Evolutionary conservation across 352 stramenopile species (phyloP), one percentile per base, ranked within the genome.

Genomic region (Globisporangium sylvaticum): DNA sequence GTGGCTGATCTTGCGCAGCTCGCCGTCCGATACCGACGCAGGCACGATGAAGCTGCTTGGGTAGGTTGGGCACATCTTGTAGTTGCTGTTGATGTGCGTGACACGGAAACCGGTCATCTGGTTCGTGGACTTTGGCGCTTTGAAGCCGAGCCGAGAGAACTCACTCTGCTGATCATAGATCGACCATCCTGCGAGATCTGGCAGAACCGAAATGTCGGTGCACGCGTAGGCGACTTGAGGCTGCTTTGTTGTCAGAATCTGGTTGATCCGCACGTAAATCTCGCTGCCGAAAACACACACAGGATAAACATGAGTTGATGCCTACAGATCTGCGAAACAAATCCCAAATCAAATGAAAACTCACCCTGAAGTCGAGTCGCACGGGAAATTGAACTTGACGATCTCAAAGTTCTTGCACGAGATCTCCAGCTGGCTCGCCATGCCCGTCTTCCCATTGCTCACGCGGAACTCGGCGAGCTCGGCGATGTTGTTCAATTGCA

Each of bases 31-130:
- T 6, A 99, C 79, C 0, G 85, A 81, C 0, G 89, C 79, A 10
- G 97, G 97, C 2, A 98, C 95, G 12, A 98, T 79, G 37, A 99
- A 86, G 0, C 71, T 65, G 32, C 67, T 83, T 0, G 90, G 90
- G 61, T 97, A 97, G 1, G 88, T 96, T 1, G 86, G 79, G 20
- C 76, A 90, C 58, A 97, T 78, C 48, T 90, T 91, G 72, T 91
- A 92, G 54, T 84, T 85, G 55, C 67, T 84, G 75, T 95, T 95
- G 60, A 91, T 71, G 50, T 76, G 64, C 5, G 85, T 85, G 46
- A 94, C 55, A 0, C 87, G 78, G 44, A 91, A 95, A 4, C 87
- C 84, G 1, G 69, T 61, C n/a, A 85, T 70, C 18, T 78, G 73
- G 18, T 70, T 65, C 1, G 65, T 69, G 27, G 55, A 54, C n/a